Evolutionary conservation across 148 eudicot genomes (phyloP).

Genomic region (Nepenthes gracilis): DNA sequence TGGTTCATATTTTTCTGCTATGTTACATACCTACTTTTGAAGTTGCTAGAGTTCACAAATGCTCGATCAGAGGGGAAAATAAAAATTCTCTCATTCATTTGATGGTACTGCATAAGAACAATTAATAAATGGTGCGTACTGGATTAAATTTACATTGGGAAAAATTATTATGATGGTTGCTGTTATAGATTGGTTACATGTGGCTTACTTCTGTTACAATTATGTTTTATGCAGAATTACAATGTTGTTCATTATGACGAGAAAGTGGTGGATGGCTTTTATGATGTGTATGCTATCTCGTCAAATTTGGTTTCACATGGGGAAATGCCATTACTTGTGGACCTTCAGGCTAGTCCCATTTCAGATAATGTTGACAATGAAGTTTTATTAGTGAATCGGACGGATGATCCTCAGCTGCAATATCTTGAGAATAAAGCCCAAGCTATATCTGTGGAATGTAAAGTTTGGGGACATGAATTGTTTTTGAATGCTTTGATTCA

Average conservation of each 20-base stretch:
- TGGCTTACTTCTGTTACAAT: background rate
- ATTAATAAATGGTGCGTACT: no score
- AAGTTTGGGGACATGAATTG: conserved; percentile 30
- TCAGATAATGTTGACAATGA: conserved; percentile 51
- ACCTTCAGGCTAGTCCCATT: conserved; percentile 62
- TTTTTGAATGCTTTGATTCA: conserved; percentile 44
- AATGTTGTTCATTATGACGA: conserved; percentile 82
- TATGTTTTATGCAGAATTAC: conserved; percentile 47
- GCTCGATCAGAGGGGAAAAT: no score
- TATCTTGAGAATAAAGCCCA: conserved; percentile 66
- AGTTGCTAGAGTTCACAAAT: no score
- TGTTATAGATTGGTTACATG: background rate
- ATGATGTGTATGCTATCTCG: conserved; percentile 59
- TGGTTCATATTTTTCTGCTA: no score
- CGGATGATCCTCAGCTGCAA: conserved; percentile 49
- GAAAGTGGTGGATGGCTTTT: conserved; percentile 80
- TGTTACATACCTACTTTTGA: no score
- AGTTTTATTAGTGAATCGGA: conserved; percentile 69
- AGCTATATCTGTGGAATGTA: conserved; percentile 39
- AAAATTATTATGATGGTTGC: background rate
- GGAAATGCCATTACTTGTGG: conserved; percentile 59
- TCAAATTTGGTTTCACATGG: conserved; percentile 48
- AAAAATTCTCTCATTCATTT: no score
- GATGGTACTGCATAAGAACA: no score
- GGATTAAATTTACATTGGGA: no score